A percentile compares a stretch with the other conserved stretches of the same genome.
phyloP scores from a whole-genome alignment of 805 yeast species.

The Kodamaea laetipori region DNA sequence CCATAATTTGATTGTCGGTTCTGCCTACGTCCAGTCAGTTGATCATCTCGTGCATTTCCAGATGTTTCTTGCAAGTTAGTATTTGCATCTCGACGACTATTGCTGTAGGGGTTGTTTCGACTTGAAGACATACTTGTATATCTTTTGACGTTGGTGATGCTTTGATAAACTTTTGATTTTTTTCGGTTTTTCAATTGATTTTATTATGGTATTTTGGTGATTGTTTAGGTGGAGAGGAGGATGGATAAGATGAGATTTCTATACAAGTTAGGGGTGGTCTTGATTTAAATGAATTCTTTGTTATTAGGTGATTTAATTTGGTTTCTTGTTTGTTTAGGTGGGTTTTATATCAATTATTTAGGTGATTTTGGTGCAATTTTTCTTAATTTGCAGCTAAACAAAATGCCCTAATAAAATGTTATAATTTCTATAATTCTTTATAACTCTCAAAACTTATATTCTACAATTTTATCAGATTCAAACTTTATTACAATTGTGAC shows the following conservation, averaged over 20 bases:
- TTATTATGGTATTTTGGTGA: background rate
- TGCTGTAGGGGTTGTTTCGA: slow-evolving; percentile 8
- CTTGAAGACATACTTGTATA: slow-evolving; percentile 1
- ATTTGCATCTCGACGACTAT: slow-evolving; percentile 11
- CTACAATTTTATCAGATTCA: too few species aligned
- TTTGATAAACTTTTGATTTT: slow-evolving; percentile 4
- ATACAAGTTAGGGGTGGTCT: background rate
- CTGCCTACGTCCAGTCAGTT: background rate
- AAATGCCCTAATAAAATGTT: too few species aligned
- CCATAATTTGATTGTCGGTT: background rate
- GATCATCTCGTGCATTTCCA: background rate
- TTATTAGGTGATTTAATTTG: too few species aligned
- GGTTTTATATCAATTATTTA: too few species aligned
- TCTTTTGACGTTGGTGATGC: slow-evolving; percentile 1
- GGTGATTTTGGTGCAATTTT: too few species aligned
- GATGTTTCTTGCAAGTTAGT: background rate
- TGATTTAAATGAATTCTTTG: too few species aligned
- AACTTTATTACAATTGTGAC: background rate
- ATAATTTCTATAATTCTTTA: too few species aligned
- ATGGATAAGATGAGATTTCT: too few species aligned
- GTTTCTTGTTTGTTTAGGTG: too few species aligned
- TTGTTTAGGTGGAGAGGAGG: background rate
- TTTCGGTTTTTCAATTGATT: too few species aligned
- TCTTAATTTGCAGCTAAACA: too few species aligned
- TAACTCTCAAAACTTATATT: too few species aligned